A percentile compares a stretch with the other conserved stretches of the same genome.
Evolutionary conservation across 257 asterid genomes (phyloP).

Genomic region (Ballota nigra): DNA sequence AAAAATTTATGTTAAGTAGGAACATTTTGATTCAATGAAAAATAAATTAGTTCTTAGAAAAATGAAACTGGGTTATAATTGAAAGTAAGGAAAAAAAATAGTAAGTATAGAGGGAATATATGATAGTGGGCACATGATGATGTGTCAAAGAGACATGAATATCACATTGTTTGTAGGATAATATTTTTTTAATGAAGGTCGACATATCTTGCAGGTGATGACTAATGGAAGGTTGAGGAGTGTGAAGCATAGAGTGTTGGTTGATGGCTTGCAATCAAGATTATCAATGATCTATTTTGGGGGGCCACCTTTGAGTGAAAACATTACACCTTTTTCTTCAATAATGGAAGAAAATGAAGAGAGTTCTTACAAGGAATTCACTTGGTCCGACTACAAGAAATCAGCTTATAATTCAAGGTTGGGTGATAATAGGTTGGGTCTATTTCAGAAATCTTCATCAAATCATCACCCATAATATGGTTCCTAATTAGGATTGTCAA

Average conservation of each 20-base stretch:
- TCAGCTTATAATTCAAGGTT: conserved; percentile 46
- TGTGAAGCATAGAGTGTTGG: conserved; percentile 57
- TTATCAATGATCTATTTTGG: conserved; percentile 64
- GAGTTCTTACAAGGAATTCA: conserved; percentile 54
- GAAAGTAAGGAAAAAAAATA: no score
- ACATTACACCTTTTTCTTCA: conserved; percentile 39
- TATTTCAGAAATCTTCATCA: conserved; percentile 32
- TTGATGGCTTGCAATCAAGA: conserved; percentile 35
- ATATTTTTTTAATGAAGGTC: background rate
- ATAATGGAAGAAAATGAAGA: conserved; percentile 55
- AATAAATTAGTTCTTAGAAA: no score
- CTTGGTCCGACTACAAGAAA: conserved; percentile 60
- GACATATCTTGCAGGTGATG: conserved; percentile 38
- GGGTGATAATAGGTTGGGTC: conserved; percentile 44
- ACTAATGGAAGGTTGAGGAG: conserved; percentile 61
- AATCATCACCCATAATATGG: background rate
- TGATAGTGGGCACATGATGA: no score
- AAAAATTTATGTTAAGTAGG: no score
- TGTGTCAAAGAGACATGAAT: no score
- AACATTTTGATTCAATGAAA: no score
- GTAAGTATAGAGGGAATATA: no score
- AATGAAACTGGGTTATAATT: no score
- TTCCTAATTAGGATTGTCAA: conserved; percentile 4
- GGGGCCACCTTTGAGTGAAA: conserved; percentile 52
- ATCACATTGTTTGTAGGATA: no score